Percentiles rank a stretch among this genome's conserved stretches.
phyloP scores from a whole-genome alignment of 352 stramenopile species.

The Globisporangium rhizosaccharum region DNA sequence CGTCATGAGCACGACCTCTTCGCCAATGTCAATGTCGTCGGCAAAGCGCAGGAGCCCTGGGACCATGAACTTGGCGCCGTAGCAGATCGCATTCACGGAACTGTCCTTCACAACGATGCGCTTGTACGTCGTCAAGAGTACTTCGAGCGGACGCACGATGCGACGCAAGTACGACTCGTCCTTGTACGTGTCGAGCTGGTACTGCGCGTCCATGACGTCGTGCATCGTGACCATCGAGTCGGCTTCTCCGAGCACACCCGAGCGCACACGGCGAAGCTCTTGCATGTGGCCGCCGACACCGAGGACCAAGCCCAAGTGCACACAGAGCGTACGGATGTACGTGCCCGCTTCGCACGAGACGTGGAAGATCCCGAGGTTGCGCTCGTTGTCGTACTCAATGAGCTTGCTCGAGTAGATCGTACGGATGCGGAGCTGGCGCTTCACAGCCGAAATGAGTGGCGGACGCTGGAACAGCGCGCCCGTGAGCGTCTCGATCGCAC shows the following conservation, averaged over 20 bases:
- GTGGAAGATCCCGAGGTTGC: conserved; percentile 97
- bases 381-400: conserved; percentile 97
- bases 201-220: conserved; percentile 99
- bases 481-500: conserved; percentile 98
- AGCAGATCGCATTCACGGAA: conserved; percentile 99
- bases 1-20: conserved; percentile 99
- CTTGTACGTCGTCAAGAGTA: conserved; percentile 99
- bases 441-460: conserved; percentile 99
- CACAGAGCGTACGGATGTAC: conserved; percentile 99
- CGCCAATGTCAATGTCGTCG: conserved; percentile 98
- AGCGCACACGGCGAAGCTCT: conserved; percentile 97
- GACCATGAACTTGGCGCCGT: conserved; percentile 99
- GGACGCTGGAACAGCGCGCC: conserved; percentile 99
- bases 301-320: conserved; percentile 97
- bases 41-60: conserved; percentile 98
- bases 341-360: conserved; percentile 98
- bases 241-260: conserved; percentile 94
- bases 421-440: conserved; percentile 98
- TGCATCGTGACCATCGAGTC: conserved; percentile 99
- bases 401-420: conserved; percentile 99
- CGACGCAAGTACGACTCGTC: conserved; percentile 98
- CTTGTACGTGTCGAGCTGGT: conserved; percentile 98
- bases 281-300: conserved; percentile 99
- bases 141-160: conserved; percentile 97
- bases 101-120: conserved; percentile 99